Conservation (phyloP, 208 protist species). For the Acanthamoeba triangularis region DNA sequence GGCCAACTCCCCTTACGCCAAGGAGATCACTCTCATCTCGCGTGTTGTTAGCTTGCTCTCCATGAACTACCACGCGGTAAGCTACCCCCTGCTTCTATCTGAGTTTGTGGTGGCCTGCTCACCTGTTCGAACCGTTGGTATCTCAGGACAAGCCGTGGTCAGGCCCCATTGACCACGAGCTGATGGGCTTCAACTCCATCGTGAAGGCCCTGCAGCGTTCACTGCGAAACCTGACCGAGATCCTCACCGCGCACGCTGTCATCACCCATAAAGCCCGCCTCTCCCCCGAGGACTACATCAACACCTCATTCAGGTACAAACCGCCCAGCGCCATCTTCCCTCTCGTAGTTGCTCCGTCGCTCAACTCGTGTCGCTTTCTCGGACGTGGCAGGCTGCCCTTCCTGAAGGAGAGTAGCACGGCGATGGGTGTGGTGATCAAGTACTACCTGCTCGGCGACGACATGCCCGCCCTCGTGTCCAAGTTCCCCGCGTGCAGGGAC, state of each 20-base stretch:
- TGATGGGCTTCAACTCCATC: slow-evolving; percentile 50
- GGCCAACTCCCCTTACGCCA: slow-evolving; percentile 36
- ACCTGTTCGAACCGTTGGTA: too few relatives aligned
- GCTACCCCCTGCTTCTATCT: not conserved
- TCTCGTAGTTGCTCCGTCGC: not conserved
- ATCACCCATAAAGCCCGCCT: slow-evolving; percentile 21
- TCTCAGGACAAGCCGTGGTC: slow-evolving; percentile 32
- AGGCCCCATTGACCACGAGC: slow-evolving; percentile 49
- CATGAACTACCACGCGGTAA: slow-evolving; percentile 42
- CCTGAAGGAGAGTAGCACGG: slow-evolving; percentile 19
- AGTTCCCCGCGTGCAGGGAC: slow-evolving; percentile 49
- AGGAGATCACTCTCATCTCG: slow-evolving; percentile 35
- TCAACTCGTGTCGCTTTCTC: not conserved
- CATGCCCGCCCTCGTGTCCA: slow-evolving; percentile 1
- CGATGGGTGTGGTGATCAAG: slow-evolving; percentile 23
- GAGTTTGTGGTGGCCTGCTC: too few relatives aligned
- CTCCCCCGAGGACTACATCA: slow-evolving; percentile 19
- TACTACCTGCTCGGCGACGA: slow-evolving; percentile 38
- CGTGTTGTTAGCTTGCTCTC: slow-evolving; percentile 32
- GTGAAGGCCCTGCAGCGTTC: slow-evolving; percentile 20
- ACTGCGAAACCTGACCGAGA: slow-evolving; percentile 49
- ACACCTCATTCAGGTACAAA: not conserved
- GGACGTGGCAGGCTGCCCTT: slow-evolving; percentile 10
- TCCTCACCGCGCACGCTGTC: not conserved
- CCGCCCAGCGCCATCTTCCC: not conserved